These are phyloP conservation scores for Eragrostis tef DNA, from an alignment of 202 grass and related monocot species.

Conservation along the genomic window DNA sequence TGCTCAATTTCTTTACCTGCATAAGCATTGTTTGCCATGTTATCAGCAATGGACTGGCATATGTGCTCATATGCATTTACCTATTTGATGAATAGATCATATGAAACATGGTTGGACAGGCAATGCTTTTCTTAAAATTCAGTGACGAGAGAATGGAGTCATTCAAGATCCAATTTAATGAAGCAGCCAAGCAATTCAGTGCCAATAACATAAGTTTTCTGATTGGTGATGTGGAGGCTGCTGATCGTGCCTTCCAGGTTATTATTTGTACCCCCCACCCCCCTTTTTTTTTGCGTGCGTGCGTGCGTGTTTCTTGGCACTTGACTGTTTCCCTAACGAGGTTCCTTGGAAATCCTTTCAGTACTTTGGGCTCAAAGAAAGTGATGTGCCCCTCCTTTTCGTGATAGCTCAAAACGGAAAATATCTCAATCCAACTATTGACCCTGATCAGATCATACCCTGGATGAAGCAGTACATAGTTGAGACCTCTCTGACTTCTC, in stretches of 20 bases:
- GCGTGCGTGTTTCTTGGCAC: background rate
- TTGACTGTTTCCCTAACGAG: slow-evolving; percentile 33
- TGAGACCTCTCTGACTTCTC: slow-evolving; percentile 55
- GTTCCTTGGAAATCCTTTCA: slow-evolving; percentile 48
- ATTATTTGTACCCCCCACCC: slow-evolving; percentile 38
- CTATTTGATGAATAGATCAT: slow-evolving; percentile 16
- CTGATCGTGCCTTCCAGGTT: slow-evolving; percentile 74
- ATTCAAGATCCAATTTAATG: slow-evolving; percentile 68
- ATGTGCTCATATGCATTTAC: slow-evolving; percentile 7
- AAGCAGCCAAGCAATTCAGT: slow-evolving; percentile 67
- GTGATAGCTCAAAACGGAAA: slow-evolving; percentile 63
- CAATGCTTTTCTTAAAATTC: slow-evolving; percentile 91
- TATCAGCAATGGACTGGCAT: slow-evolving; percentile 15
- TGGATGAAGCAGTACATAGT: slow-evolving; percentile 88
- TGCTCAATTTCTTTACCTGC: slow-evolving; percentile 37
- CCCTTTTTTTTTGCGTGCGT: background rate
- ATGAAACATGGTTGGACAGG: slow-evolving; percentile 54
- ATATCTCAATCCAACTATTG: slow-evolving; percentile 78
- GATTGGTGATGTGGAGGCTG: slow-evolving; percentile 71
- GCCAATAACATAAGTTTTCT: slow-evolving; percentile 83
- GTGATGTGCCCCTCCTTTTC: slow-evolving; percentile 69
- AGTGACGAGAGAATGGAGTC: slow-evolving; percentile 52
- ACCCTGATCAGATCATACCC: slow-evolving; percentile 69
- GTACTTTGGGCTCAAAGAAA: slow-evolving; percentile 84
- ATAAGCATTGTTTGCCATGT: slow-evolving; percentile 11